Evolutionary conservation across 1,284 basidiomycete genomes (phyloP).

Genomic region (Anthracocystis panici-leucophaei): DNA sequence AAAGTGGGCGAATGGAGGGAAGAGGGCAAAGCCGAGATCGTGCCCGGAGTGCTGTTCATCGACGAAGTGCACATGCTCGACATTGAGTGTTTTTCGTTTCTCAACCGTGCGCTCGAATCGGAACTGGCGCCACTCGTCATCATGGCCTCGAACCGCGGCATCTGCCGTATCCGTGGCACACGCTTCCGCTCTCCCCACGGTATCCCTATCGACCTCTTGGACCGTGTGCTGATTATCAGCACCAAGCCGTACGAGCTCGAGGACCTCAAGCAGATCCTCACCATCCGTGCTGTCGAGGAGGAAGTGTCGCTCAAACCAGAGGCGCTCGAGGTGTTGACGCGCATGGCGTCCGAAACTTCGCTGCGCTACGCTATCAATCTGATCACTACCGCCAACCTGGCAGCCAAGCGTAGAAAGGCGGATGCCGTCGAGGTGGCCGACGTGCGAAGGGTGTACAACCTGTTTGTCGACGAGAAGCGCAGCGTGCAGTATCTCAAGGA

Average conservation of each 20-base stretch:
- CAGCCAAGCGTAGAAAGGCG: slow-evolving; percentile 84
- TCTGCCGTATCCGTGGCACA: slow-evolving; percentile 93
- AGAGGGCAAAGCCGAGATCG: slow-evolving; percentile 97
- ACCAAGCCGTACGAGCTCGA: slow-evolving; percentile 87
- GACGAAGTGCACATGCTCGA: slow-evolving; percentile 93
- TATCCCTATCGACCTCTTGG: slow-evolving; percentile 91
- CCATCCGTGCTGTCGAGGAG: slow-evolving; percentile 95
- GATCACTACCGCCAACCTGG: slow-evolving; percentile 87
- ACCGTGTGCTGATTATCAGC: slow-evolving; percentile 93
- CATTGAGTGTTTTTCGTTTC: slow-evolving; percentile 98
- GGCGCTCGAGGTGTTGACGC: slow-evolving; percentile 82
- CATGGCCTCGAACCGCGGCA: slow-evolving; percentile 97
- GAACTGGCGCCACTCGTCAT: slow-evolving; percentile 95
- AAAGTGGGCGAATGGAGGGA: slow-evolving; percentile 98
- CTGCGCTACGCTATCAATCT: slow-evolving; percentile 87
- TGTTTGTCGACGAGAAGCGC: slow-evolving; percentile 93
- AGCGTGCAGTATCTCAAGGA: slow-evolving; percentile 89
- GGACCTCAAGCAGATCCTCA: slow-evolving; percentile 90
- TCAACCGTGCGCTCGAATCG: slow-evolving; percentile 94
- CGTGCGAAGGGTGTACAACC: slow-evolving; percentile 80
- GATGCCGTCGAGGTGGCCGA: slow-evolving; percentile 82
- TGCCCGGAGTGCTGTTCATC: slow-evolving; percentile 81
- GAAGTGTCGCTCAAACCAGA: slow-evolving; percentile 86
- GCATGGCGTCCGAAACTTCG: slow-evolving; percentile 83
- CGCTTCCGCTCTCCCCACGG: slow-evolving; percentile 94